These are phyloP conservation scores for Dactylonectria macrodidyma DNA, from an alignment of 2,329 filamentous ascomycete species.

Conservation along the genomic window DNA sequence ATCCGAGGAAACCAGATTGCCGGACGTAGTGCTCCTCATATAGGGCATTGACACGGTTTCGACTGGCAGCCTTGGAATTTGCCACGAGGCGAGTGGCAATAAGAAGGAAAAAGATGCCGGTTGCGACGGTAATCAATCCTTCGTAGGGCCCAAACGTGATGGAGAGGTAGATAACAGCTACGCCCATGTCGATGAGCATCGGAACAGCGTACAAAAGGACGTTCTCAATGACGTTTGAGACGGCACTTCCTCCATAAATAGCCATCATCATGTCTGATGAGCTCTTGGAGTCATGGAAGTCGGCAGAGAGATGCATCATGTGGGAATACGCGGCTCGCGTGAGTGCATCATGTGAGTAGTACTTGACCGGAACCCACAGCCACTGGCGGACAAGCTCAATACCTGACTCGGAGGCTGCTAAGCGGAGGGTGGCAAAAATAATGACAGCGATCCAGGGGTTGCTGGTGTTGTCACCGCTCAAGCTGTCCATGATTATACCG, in stretches of 20 bases:
- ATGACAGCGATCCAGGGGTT: slow-evolving; percentile 68
- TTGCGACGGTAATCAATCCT: slow-evolving; percentile 73
- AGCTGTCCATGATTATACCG: slow-evolving; percentile 81
- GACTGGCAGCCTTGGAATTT: slow-evolving; percentile 63
- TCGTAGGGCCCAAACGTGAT: slow-evolving; percentile 73
- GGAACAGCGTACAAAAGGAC: slow-evolving; percentile 72
- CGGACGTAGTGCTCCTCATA: slow-evolving; percentile 71
- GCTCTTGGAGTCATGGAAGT: slow-evolving; percentile 74
- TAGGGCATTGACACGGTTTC: slow-evolving; percentile 66
- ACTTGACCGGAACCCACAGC: slow-evolving; percentile 72
- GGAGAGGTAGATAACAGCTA: slow-evolving; percentile 74
- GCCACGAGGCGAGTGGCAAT: slow-evolving; percentile 67
- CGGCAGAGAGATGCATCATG: slow-evolving; percentile 72
- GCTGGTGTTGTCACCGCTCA: slow-evolving; percentile 66
- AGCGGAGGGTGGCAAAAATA: slow-evolving; percentile 65
- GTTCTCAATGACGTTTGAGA: slow-evolving; percentile 71
- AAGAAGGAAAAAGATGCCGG: slow-evolving; percentile 69
- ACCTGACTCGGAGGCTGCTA: slow-evolving; percentile 69
- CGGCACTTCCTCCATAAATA: slow-evolving; percentile 67
- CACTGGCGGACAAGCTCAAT: slow-evolving; percentile 68
- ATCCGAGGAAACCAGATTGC: slow-evolving; percentile 70
- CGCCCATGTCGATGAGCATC: slow-evolving; percentile 71
- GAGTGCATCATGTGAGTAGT: slow-evolving; percentile 68
- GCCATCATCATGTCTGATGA: slow-evolving; percentile 72
- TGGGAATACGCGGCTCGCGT: slow-evolving; percentile 71